Evolutionary conservation across 768 basidiomycete genomes (phyloP).

Genomic region (Boletus rubropictus): DNA sequence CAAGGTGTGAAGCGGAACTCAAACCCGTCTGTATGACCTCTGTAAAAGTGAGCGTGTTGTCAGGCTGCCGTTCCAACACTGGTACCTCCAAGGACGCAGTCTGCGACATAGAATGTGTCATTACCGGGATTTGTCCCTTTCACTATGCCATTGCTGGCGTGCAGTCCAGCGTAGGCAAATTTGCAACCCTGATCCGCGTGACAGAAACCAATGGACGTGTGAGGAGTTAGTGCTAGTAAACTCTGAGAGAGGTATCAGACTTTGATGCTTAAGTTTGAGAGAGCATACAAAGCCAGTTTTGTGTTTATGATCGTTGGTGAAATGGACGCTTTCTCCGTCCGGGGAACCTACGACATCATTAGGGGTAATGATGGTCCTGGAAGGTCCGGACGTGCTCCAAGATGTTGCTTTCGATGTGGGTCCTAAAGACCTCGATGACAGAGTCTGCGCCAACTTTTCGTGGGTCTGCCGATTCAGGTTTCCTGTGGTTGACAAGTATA

Average conservation of each 20-base stretch:
- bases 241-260: slow-evolving; percentile 14
- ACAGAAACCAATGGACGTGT: slow-evolving; percentile 60
- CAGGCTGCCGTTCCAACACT: slow-evolving; percentile 52
- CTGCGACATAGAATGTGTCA: slow-evolving; percentile 61
- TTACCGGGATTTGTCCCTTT: slow-evolving; percentile 37
- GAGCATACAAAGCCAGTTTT: slow-evolving; percentile 51
- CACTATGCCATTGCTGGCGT: slow-evolving; percentile 58
- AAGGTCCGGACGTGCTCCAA: slow-evolving; percentile 56
- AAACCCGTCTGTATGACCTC: slow-evolving; percentile 54
- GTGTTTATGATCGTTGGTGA: slow-evolving; percentile 60
- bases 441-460: slow-evolving; percentile 60
- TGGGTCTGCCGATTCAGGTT: slow-evolving; percentile 38
- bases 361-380: slow-evolving; percentile 52
- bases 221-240: slow-evolving; percentile 30
- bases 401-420: slow-evolving; percentile 36
- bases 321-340: slow-evolving; percentile 59
- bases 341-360: slow-evolving; percentile 66
- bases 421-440: slow-evolving; percentile 64
- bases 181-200: slow-evolving; percentile 57
- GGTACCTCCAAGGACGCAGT: slow-evolving; percentile 40
- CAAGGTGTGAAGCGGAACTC: slow-evolving; percentile 4
- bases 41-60: slow-evolving; percentile 50
- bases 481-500: slow-evolving; percentile 73
- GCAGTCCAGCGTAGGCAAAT: slow-evolving; percentile 45
- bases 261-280: not conserved